Percentiles rank a stretch among this genome's conserved stretches.
phyloP scores from a whole-genome alignment of 192 early-diverging fungal genomes.

The Coemansia asiatica region DNA sequence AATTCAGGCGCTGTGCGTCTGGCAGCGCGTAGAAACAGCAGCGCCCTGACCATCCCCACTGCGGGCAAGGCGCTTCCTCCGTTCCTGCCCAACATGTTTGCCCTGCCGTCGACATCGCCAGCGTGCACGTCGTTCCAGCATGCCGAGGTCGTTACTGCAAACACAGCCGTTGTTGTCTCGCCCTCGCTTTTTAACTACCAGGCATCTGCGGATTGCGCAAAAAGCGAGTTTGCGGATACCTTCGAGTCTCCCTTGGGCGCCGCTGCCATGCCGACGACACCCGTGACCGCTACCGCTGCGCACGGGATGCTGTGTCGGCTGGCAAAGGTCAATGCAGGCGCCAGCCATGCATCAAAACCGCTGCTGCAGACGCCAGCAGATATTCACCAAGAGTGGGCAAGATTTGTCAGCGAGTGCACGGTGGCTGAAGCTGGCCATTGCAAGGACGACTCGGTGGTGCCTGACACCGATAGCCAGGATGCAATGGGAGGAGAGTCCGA shows the following conservation, averaged over 20 bases:
- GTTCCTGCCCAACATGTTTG: not conserved
- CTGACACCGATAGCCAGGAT: not conserved
- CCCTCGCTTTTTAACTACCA: not conserved
- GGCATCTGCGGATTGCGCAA: not conserved
- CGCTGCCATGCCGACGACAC: slow-evolving; percentile 13
- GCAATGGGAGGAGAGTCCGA: too few species aligned
- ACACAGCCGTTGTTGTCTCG: not conserved
- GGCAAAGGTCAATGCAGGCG: slow-evolving; percentile 14
- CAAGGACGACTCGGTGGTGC: slow-evolving; percentile 7
- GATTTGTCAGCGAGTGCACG: not conserved
- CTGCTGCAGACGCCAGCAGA: slow-evolving; percentile 3
- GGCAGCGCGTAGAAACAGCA: not conserved
- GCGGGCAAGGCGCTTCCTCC: not conserved
- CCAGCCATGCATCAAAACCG: not conserved
- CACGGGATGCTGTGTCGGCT: slow-evolving; percentile 49
- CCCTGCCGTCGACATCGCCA: not conserved
- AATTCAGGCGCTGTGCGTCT: not conserved
- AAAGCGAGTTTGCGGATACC: not conserved
- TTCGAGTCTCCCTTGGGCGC: not conserved
- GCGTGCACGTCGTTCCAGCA: slow-evolving; percentile 6
- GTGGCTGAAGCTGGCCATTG: not conserved
- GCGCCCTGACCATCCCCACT: slow-evolving; percentile 6
- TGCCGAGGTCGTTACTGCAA: not conserved
- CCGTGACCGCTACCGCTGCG: slow-evolving; percentile 21
- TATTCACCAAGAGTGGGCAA: not conserved